Base-by-base conservation (phyloP, 306 rosid genomes). In the Echinosophora koreensis region DNA sequence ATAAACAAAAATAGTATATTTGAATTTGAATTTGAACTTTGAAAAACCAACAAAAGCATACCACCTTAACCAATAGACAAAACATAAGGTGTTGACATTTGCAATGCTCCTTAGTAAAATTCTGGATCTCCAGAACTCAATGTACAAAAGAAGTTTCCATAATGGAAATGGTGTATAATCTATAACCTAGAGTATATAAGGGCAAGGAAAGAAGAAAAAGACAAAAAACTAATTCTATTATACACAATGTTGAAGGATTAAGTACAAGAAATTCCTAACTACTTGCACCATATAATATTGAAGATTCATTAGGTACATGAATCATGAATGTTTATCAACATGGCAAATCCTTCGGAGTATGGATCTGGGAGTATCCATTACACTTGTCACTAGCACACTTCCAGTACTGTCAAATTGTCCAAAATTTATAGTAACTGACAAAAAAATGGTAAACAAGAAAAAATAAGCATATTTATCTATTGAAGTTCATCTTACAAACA, bases 111-210 rank as follows among this genome's bases (percentile, higher is more conserved):
- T 14, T 16, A 14, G 28, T 47, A 32, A 65, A 74, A 62, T 52
- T 72, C 63, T 69, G 54, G 30, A 35, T 73, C 49, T 77, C 71
- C 59, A 77, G 52, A 34, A 70, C 44, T 73, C 46, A 54, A 83
- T 73, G 42, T 71, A 85, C 82, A 85, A 71, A 63, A 56, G n/a
- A 71, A 70, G 78, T 49, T 71, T 52, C 74, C 77, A 42, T 65
- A 17, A 82, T 9, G 50, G 56, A 65, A 82, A 79, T 60, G 14
- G 16, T 38, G 66, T 77, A 59, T 52, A 52, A 71, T 58, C 46
- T 38, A 38, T 35, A 27, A 57, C 62, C 64, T 51, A 74, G 42
- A 50, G 56, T 16, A 18, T 38, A 22, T 18, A 44, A 27, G 37
- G 30, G 8, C 17, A 42, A 35, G 67, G 30, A 57, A 58, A 46